A percentile compares a stretch with the other conserved stretches of the same genome.
Conservation (phyloP, 2,329 filamentous ascomycete genomes). For the Clonostachys sp. region DNA sequence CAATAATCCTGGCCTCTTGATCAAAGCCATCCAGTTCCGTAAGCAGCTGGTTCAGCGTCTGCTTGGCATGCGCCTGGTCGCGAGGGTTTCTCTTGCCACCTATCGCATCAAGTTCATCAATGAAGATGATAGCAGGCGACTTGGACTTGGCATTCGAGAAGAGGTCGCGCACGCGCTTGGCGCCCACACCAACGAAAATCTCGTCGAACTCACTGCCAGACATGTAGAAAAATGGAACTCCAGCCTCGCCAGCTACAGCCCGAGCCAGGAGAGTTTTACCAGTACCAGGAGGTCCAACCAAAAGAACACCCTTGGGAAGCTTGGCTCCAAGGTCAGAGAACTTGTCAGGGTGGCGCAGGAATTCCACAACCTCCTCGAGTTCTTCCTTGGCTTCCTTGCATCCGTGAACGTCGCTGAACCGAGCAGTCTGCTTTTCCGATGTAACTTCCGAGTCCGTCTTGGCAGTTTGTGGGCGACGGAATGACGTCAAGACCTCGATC, state of each 20-base stretch:
- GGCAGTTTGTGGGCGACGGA: constrained; percentile 66
- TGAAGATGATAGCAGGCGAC: constrained; percentile 90
- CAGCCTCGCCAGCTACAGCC: constrained; percentile 93
- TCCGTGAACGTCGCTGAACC: constrained; percentile 91
- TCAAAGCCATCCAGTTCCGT: constrained; percentile 97
- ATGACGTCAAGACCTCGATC: constrained; percentile 69
- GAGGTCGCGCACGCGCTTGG: constrained; percentile 93
- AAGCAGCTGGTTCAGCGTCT: constrained; percentile 94
- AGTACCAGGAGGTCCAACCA: constrained; percentile 93
- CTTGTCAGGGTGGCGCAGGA: constrained; percentile 86
- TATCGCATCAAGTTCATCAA: constrained; percentile 91
- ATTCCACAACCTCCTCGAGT: constrained; percentile 93
- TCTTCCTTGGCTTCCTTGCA: constrained; percentile 99
- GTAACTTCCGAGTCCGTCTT: constrained; percentile 79
- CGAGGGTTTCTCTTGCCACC: constrained; percentile 89
- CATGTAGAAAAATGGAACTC: constrained; percentile 99
- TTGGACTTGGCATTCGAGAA: constrained; percentile 79
- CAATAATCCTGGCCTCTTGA: constrained; percentile 89
- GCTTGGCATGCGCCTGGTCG: constrained; percentile 92
- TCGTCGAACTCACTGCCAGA: constrained; percentile 98
- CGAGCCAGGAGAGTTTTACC: constrained; percentile 95
- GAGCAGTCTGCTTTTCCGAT: constrained; percentile 85
- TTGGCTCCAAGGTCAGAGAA: constrained; percentile 95
- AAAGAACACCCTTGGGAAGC: constrained; percentile 90
- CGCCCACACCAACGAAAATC: constrained; percentile 94